Evolutionary conservation across 768 basidiomycete species (phyloP).

Genomic region (Baorangia bicolor): DNA sequence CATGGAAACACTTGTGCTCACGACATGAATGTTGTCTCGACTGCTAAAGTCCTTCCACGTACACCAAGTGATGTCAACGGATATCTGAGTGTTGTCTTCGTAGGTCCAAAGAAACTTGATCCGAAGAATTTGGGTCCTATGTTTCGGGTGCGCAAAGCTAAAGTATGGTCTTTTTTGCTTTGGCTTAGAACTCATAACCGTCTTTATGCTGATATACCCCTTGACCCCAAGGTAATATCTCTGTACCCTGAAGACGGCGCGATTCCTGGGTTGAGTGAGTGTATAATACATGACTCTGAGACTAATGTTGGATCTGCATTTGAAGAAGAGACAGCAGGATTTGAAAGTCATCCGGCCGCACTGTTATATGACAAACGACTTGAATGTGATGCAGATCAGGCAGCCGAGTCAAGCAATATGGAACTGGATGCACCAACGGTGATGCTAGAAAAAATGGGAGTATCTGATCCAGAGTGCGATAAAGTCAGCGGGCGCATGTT

Average conservation of each 20-base stretch:
- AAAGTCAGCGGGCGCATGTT: slow-evolving; percentile 22
- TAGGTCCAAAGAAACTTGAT: slow-evolving; percentile 24
- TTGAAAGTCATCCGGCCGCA: neutral
- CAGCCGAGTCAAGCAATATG: no score
- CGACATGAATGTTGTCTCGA: slow-evolving; percentile 33
- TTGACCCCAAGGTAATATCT: no score
- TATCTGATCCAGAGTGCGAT: slow-evolving; percentile 30
- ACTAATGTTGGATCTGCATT: no score
- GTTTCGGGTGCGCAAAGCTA: neutral
- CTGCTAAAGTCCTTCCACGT: slow-evolving; percentile 25
- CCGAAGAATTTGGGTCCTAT: neutral
- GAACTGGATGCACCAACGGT: no score
- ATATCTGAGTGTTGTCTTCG: slow-evolving; percentile 29
- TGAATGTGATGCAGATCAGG: no score
- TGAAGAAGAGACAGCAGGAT: neutral
- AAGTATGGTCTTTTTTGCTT: neutral
- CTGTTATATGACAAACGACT: no score
- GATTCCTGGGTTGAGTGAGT: no score
- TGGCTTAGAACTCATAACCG: slow-evolving; percentile 2
- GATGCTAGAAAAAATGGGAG: slow-evolving; percentile 33
- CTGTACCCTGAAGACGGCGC: no score
- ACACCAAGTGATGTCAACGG: slow-evolving; percentile 27
- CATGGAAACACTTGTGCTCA: slow-evolving; percentile 38
- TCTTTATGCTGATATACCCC: neutral
- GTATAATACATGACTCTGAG: no score